Evolutionary conservation across 1,139 yeast genomes (phyloP).

Genomic region (Taphrina pruni): DNA sequence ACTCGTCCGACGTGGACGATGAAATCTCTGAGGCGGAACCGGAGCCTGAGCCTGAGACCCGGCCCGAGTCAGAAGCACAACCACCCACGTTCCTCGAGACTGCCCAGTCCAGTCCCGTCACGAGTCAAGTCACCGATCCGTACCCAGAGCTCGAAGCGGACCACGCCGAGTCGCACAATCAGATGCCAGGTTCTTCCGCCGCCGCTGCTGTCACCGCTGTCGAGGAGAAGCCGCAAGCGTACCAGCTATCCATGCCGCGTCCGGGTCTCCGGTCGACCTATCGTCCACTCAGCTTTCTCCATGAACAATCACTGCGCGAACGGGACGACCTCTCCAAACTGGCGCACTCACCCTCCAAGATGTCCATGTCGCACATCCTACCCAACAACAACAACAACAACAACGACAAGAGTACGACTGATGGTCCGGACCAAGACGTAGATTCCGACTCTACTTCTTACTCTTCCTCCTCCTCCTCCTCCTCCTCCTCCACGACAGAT

Average conservation of each 20-base stretch:
- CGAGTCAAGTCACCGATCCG: constrained; percentile 19
- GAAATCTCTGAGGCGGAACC: background rate
- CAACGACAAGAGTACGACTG: background rate
- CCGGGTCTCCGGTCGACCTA: constrained; percentile 19
- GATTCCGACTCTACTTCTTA: background rate
- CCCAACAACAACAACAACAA: background rate
- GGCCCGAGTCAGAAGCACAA: background rate
- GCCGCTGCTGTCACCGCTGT: background rate
- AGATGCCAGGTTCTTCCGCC: background rate
- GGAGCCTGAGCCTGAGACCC: background rate
- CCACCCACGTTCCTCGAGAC: constrained; percentile 4
- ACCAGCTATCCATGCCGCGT: background rate
- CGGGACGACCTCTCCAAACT: constrained; percentile 19
- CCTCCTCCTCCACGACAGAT: background rate
- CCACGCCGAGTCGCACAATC: background rate
- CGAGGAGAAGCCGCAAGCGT: background rate
- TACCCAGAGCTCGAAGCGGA: constrained; percentile 9
- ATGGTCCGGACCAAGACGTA: background rate
- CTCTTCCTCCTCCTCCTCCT: background rate
- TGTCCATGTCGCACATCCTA: background rate
- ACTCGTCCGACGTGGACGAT: background rate
- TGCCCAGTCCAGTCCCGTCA: constrained; percentile 14
- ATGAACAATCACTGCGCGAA: constrained; percentile 21
- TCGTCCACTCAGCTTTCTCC: constrained; percentile 26
- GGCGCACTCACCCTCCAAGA: constrained; percentile 13